A percentile compares a stretch with the other conserved stretches of the same genome.
Evolutionary conservation across 768 basidiomycete species (phyloP).

Genomic region (Leucosporidium yakuticum): DNA sequence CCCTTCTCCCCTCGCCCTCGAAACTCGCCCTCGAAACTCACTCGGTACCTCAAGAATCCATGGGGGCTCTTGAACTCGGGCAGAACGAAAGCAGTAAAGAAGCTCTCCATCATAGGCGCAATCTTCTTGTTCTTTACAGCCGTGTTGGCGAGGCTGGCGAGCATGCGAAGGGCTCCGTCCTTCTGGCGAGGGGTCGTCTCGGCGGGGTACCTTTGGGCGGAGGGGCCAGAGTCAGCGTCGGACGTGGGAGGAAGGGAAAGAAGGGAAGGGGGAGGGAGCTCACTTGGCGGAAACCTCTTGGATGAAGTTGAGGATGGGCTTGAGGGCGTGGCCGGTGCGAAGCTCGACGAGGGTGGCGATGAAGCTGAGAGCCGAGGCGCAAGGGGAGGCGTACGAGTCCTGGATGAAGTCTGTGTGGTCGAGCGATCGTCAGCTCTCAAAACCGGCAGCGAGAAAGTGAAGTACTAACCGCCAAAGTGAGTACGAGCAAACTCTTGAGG

Average conservation of each 20-base stretch:
- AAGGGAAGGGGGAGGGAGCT: neutral
- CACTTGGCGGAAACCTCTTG: constrained; percentile 62
- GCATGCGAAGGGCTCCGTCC: constrained; percentile 81
- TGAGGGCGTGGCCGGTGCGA: constrained; percentile 72
- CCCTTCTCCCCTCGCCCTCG: neutral
- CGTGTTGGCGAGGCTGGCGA: constrained; percentile 64
- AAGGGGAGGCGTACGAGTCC: constrained; percentile 65
- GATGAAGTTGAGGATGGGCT: constrained; percentile 71
- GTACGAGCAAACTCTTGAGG: constrained; percentile 74
- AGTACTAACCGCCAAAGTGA: constrained; percentile 56
- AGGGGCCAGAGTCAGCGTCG: no score
- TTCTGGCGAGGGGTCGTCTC: constrained; percentile 53
- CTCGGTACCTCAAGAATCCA: constrained; percentile 71
- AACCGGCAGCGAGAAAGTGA: neutral
- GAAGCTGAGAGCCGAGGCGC: constrained; percentile 67
- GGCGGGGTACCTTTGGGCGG: constrained; percentile 29
- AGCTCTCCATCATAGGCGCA: constrained; percentile 67
- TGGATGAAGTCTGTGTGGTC: constrained; percentile 72
- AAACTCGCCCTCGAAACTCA: no score
- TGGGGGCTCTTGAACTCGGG: constrained; percentile 63
- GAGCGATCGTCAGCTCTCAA: neutral
- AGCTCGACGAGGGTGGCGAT: constrained; percentile 69
- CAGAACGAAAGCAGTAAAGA: constrained; percentile 65
- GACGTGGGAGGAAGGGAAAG: no score
- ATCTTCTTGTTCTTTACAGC: constrained; percentile 74